phyloP scores from a whole-genome alignment of 495 filamentous ascomycete genomes.

The Xylaria acuta region DNA sequence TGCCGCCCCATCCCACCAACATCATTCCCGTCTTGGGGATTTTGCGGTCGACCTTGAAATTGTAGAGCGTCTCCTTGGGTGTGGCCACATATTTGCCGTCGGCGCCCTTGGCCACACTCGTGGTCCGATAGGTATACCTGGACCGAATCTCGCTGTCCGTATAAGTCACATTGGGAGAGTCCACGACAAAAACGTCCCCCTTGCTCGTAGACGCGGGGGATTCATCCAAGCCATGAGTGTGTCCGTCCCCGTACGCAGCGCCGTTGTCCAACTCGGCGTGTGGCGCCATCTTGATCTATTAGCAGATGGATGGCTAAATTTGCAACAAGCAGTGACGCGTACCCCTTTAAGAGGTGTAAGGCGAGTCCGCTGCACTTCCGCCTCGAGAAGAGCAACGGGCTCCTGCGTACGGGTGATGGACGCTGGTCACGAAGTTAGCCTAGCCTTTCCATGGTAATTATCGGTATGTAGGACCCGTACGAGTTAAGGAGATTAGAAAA shows the following conservation, averaged over 20 bases:
- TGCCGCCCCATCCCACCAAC: slow-evolving; percentile 98
- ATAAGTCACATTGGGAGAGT: slow-evolving; percentile 92
- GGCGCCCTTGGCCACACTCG: slow-evolving; percentile 67
- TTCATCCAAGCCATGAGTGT: slow-evolving; percentile 40
- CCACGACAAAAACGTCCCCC: slow-evolving; percentile 74
- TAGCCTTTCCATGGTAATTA: slow-evolving; percentile 13
- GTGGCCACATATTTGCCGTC: slow-evolving; percentile 82
- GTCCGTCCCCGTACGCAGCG: slow-evolving; percentile 73
- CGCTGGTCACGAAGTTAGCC: slow-evolving; percentile 54
- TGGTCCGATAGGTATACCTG: slow-evolving; percentile 95
- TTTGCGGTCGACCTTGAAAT: slow-evolving; percentile 97
- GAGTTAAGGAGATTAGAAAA: slow-evolving; percentile 91
- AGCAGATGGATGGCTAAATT: slow-evolving; percentile 32
- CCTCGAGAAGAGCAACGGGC: slow-evolving; percentile 91
- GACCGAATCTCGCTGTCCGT: slow-evolving; percentile 86
- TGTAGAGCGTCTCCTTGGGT: slow-evolving; percentile 87
- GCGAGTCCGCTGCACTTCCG: slow-evolving; percentile 84
- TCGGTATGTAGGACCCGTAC: slow-evolving; percentile 55
- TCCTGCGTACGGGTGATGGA: slow-evolving; percentile 97
- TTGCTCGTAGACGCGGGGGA: slow-evolving; percentile 46
- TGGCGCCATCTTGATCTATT: slow-evolving; percentile 77
- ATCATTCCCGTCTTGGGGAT: slow-evolving; percentile 94
- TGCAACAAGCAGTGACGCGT: slow-evolving; percentile 36
- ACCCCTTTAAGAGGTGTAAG: slow-evolving; percentile 67
- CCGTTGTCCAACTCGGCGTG: slow-evolving; percentile 81